Conservation (phyloP, 2,329 filamentous ascomycete species). For the Aspergillus floridensis region DNA sequence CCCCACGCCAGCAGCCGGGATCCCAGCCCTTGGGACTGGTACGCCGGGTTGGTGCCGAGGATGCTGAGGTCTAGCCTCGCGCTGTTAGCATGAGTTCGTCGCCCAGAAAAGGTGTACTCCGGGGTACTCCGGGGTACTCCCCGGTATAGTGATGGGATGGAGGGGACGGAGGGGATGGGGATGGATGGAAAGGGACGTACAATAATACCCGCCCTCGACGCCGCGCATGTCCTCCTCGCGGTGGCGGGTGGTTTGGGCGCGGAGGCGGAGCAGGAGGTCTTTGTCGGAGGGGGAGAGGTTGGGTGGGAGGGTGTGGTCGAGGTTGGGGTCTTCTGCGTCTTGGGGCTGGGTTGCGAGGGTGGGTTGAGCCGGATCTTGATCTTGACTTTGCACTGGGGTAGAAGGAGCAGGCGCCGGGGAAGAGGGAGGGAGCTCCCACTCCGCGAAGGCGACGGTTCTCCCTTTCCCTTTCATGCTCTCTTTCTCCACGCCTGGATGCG, state of each 20-base stretch:
- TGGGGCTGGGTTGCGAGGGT: neutral
- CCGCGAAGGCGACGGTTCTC: slow-evolving; percentile 23
- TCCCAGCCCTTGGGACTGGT: slow-evolving; percentile 24
- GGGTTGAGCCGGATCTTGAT: too few species aligned
- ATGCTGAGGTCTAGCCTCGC: slow-evolving; percentile 18
- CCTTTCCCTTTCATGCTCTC: neutral
- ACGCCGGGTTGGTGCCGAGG: slow-evolving; percentile 23
- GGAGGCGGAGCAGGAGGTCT: neutral
- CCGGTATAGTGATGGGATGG: too few species aligned
- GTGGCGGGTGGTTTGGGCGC: neutral
- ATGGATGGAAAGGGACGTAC: slow-evolving; percentile 14
- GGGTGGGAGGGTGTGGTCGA: neutral
- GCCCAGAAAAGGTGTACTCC: too few species aligned
- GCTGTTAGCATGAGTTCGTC: too few species aligned
- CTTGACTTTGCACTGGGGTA: neutral
- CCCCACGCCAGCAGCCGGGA: slow-evolving; percentile 36
- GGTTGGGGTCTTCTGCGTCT: neutral
- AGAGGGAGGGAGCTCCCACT: slow-evolving; percentile 22
- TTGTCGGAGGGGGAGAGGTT: neutral
- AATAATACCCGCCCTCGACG: slow-evolving; percentile 20
- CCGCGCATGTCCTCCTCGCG: neutral
- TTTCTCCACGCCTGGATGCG: too few species aligned
- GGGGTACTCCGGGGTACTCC: too few species aligned
- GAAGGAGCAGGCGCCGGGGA: neutral
- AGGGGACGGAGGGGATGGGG: too few species aligned